Evolutionary conservation across 805 yeast species (phyloP).

Genomic region (Zygosaccharomyces pseudorouxii): DNA sequence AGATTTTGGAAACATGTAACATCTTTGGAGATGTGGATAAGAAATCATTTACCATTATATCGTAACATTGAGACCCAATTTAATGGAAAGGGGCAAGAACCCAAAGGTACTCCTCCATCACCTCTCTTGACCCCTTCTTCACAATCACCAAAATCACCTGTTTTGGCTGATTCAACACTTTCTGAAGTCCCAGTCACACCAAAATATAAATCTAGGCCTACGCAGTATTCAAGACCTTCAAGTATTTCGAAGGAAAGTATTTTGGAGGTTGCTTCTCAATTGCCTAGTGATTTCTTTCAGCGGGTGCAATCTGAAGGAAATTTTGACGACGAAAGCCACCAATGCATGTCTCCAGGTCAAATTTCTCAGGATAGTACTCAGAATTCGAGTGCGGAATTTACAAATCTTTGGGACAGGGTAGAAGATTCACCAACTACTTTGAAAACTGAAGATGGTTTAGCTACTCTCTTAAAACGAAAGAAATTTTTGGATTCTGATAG

Average conservation of each 20-base stretch:
- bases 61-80: not conserved
- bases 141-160: not conserved
- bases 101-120: not conserved
- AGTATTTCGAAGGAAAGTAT: slow-evolving; percentile 21
- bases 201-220: slow-evolving; percentile 2
- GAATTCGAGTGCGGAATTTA: slow-evolving; percentile 14
- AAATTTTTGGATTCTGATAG: slow-evolving; percentile 4
- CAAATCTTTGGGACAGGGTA: slow-evolving; percentile 18
- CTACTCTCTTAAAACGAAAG: slow-evolving; percentile 12
- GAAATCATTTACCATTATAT: not conserved
- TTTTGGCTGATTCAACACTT: slow-evolving; percentile 1
- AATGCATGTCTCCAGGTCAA: slow-evolving; percentile 10
- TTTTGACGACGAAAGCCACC: slow-evolving; percentile 4
- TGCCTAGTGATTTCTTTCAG: slow-evolving; percentile 30
- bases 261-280: slow-evolving; percentile 20
- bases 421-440: slow-evolving; percentile 20
- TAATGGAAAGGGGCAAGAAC: not conserved
- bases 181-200: slow-evolving; percentile 9
- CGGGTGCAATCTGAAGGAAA: slow-evolving; percentile 2
- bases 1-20: slow-evolving; percentile 11
- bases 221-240: slow-evolving; percentile 11
- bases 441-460: slow-evolving; percentile 16
- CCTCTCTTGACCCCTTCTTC: not conserved
- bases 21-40: not conserved
- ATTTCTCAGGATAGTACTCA: slow-evolving; percentile 12